A percentile compares a stretch with the other conserved stretches of the same genome.
Conservation (phyloP, 768 basidiomycete species). For the Phaeotremella fagi region DNA sequence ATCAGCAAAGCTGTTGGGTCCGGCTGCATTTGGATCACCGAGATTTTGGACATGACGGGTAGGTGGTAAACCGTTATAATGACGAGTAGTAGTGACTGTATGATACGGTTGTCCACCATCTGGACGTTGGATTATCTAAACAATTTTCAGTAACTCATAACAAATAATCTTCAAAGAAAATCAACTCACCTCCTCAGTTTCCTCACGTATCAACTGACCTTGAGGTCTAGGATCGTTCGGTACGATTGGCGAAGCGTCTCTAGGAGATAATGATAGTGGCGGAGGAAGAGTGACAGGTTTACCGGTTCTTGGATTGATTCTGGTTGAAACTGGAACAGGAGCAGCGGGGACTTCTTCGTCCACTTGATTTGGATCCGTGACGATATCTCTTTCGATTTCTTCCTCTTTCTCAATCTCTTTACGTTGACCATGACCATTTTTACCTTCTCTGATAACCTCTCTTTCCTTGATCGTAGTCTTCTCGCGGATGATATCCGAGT, state of each 20-base stretch:
- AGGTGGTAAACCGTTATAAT: conserved; percentile 20
- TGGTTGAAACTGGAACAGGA: too few species aligned
- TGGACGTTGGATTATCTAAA: conserved; percentile 33
- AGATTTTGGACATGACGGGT: not conserved
- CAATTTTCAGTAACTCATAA: not conserved
- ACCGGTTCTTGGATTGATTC: conserved; percentile 38
- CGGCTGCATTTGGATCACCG: not conserved
- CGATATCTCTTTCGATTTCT: conserved; percentile 17
- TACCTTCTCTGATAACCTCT: conserved; percentile 35
- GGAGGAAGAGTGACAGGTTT: conserved; percentile 29
- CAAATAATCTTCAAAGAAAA: too few species aligned
- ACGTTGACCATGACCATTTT: conserved; percentile 19
- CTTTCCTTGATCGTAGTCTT: conserved; percentile 35
- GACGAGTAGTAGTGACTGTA: conserved; percentile 36
- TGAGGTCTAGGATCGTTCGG: conserved; percentile 9
- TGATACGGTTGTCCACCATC: conserved; percentile 27
- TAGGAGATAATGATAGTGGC: conserved; percentile 28
- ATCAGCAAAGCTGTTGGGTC: not conserved
- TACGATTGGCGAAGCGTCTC: conserved; percentile 25
- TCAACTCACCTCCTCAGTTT: conserved; percentile 41
- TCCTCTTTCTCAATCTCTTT: conserved; percentile 21
- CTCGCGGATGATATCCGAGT: conserved; percentile 33
- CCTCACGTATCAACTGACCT: conserved; percentile 33
- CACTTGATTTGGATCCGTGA: conserved; percentile 10
- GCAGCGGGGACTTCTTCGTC: not conserved